phyloP scores from a whole-genome alignment of 345 rosid species.

The Sonneratia caseolaris region DNA sequence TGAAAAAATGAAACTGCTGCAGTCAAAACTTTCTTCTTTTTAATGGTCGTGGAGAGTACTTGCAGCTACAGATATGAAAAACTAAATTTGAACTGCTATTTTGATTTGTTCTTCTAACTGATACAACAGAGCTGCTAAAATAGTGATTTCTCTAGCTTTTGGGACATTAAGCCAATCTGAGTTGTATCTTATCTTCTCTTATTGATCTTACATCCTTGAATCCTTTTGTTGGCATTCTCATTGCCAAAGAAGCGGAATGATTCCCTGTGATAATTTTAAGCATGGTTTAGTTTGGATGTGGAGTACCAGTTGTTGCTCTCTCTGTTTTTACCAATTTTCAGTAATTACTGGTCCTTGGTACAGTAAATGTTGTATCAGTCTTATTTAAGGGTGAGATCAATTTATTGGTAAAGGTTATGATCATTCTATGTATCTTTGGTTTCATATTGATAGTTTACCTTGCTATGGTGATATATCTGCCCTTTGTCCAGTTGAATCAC shows the following conservation, averaged over 20 bases:
- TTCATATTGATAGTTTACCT: neutral
- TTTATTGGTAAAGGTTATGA: neutral
- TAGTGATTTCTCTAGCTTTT: neutral
- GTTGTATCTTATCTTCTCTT: neutral
- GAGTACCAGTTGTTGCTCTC: neutral
- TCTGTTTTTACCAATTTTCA: neutral
- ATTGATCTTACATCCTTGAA: neutral
- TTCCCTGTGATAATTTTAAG: neutral
- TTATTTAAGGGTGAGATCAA: neutral
- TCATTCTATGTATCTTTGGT: neutral
- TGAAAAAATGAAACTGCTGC: neutral
- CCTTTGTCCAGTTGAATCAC: slow-evolving; percentile 62
- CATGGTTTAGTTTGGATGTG: neutral
- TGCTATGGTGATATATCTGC: slow-evolving; percentile 1
- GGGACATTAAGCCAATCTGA: neutral
- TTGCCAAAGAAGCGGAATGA: neutral
- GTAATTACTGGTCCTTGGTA: neutral
- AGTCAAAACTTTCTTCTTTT: neutral
- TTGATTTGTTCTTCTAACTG: neutral
- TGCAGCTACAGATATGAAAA: neutral
- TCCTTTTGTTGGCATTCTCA: neutral
- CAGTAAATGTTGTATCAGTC: neutral
- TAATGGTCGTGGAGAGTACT: neutral
- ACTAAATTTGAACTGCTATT: neutral
- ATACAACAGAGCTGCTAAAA: neutral